Evolutionary conservation across 176 grass and related monocot genomes (phyloP).

Genomic region (Dendrocalamus sinicus): DNA sequence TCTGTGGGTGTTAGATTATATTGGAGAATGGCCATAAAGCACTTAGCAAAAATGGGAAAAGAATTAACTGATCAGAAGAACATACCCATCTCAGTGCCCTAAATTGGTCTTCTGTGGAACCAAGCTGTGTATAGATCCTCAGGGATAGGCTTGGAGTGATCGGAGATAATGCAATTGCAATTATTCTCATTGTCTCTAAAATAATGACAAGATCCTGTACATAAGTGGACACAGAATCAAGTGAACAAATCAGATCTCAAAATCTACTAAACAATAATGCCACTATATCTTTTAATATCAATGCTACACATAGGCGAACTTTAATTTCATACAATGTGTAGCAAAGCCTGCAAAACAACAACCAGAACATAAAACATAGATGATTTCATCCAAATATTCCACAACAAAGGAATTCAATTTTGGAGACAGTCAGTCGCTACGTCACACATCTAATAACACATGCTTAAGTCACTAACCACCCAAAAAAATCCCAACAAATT

Average conservation of each 20-base stretch:
- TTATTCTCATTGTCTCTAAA: slow-evolving; percentile 93
- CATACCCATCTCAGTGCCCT: slow-evolving; percentile 79
- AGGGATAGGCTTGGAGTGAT: slow-evolving; percentile 81
- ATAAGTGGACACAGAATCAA: slow-evolving; percentile 37
- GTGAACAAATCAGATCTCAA: background rate
- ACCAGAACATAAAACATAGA: background rate
- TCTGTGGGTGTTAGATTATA: background rate
- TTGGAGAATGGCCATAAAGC: background rate
- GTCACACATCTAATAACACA: background rate
- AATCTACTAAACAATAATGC: background rate
- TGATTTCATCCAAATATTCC: background rate
- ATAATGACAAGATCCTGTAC: slow-evolving; percentile 93
- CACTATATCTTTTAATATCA: slow-evolving; percentile 9
- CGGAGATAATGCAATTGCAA: slow-evolving; percentile 80
- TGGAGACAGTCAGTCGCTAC: background rate
- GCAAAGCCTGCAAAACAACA: background rate
- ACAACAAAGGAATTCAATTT: background rate
- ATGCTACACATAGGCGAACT: background rate
- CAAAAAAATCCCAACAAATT: background rate
- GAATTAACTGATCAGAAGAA: slow-evolving; percentile 33
- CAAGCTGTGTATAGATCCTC: slow-evolving; percentile 84
- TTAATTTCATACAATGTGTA: background rate
- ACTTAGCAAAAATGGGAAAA: background rate
- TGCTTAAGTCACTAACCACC: background rate
- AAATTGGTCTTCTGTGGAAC: slow-evolving; percentile 82